Evolutionary conservation across 139 green algal species (phyloP).

Genomic region (Haematococcus lacustris): DNA sequence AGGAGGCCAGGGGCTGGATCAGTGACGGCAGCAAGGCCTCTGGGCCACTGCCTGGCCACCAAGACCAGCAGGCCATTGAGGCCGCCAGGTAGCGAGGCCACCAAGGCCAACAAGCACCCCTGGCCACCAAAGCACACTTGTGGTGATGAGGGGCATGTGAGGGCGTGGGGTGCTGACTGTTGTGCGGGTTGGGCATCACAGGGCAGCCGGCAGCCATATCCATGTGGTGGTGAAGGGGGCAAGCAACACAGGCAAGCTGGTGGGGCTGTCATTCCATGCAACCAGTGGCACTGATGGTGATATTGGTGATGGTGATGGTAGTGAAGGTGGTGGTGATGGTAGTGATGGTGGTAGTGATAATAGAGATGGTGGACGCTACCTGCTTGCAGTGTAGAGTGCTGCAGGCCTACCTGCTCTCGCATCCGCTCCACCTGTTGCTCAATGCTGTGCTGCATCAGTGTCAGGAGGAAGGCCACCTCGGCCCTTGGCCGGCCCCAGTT

Average conservation of each 20-base stretch:
- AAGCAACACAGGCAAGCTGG: too few relatives aligned
- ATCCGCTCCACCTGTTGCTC: not conserved
- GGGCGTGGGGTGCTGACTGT: too few relatives aligned
- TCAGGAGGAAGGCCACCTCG: conserved; percentile 66
- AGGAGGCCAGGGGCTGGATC: too few relatives aligned
- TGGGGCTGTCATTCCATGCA: not conserved
- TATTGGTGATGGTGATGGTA: not conserved
- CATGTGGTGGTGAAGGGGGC: too few relatives aligned
- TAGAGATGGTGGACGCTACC: not conserved
- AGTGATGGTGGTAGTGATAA: not conserved
- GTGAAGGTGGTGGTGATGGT: not conserved
- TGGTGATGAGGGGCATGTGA: too few relatives aligned
- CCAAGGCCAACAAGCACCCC: too few relatives aligned
- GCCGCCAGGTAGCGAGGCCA: not conserved
- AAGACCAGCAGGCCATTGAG: not conserved
- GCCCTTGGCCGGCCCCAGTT: conserved; percentile 58
- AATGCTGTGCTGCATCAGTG: conserved; percentile 35
- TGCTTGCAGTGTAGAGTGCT: too few relatives aligned
- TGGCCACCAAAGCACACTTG: not conserved
- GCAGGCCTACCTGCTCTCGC: not conserved
- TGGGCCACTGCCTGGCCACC: too few relatives aligned
- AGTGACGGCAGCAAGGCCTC: too few relatives aligned
- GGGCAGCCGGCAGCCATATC: too few relatives aligned
- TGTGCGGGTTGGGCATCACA: too few relatives aligned
- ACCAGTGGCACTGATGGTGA: not conserved